Evolutionary conservation across 2,329 filamentous ascomycete genomes (phyloP).

Genomic region (Leptographium procerum): DNA sequence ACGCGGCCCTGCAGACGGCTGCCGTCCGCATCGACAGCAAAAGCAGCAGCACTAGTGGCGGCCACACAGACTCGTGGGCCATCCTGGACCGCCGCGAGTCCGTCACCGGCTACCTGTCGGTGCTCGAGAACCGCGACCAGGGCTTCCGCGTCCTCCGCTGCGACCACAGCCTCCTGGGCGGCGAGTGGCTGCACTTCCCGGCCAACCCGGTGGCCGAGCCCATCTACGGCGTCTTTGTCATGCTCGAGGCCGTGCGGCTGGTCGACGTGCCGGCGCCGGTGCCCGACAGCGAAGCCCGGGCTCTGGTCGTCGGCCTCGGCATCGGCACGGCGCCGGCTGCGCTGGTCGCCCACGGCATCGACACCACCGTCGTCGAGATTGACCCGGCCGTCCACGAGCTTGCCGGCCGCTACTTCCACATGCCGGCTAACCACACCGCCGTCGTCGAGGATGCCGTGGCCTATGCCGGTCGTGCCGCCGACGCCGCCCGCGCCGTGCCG

Average conservation of each 20-base stretch:
- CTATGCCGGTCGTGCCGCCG: slow-evolving; percentile 44
- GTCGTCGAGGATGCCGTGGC: slow-evolving; percentile 70
- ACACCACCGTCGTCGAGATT: slow-evolving; percentile 90
- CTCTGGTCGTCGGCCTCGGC: slow-evolving; percentile 81
- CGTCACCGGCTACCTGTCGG: slow-evolving; percentile 82
- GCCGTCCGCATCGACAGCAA: slow-evolving; percentile 30
- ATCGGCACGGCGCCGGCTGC: slow-evolving; percentile 86
- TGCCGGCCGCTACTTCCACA: slow-evolving; percentile 69
- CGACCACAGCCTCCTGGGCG: slow-evolving; percentile 87
- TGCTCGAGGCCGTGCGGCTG: slow-evolving; percentile 83
- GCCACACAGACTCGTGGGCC: slow-evolving; percentile 42
- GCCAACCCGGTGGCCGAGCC: slow-evolving; percentile 60
- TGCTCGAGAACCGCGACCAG: slow-evolving; percentile 61
- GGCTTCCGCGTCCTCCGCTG: slow-evolving; percentile 78
- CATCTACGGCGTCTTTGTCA: slow-evolving; percentile 91
- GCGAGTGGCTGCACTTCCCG: slow-evolving; percentile 63
- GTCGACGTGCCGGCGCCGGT: slow-evolving; percentile 47
- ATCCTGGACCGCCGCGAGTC: slow-evolving; percentile 77
- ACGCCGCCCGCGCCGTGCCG: slow-evolving; percentile 24
- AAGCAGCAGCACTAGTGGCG: no score
- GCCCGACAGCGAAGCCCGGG: slow-evolving; percentile 57
- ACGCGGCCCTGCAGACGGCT: slow-evolving; percentile 41
- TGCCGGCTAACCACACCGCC: slow-evolving; percentile 66
- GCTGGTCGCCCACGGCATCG: slow-evolving; percentile 74
- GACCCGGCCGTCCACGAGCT: slow-evolving; percentile 82